Base-by-base conservation (phyloP, 805 yeast genomes). In the Candida ulmi region DNA sequence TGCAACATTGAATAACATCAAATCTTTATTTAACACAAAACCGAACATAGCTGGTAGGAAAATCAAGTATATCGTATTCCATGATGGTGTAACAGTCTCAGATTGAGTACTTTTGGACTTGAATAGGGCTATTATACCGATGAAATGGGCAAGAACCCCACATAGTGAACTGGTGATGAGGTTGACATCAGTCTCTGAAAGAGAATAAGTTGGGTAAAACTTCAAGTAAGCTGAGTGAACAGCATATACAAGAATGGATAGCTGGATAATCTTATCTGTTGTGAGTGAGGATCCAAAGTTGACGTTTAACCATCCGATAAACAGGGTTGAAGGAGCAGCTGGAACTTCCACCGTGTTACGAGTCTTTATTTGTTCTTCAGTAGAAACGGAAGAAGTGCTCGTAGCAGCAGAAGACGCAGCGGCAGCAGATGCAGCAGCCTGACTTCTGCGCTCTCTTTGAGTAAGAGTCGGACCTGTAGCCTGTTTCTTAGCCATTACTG, bases 61-160 rank as follows among this genome's bases (percentile, higher is more conserved):
- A 5, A 62, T 39, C 30, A 61, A 30, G 41, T 65, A 65, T 4
- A 63, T 30, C 3, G 58, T 48, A 37, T 65, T 64, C 55, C 63
- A 66, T 12, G 53, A 50, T 1, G 65, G 65, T 18, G 59, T 23
- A 12, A 30, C 36, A 5, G 19, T 39, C 8, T 25, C 40, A 18
- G 33, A 31, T 17, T 34, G 45, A 7, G 23, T 30, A 1, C 36
- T 18, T 36, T 40, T 41, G 17, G 43, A 51, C 43, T 42, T 46
- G 36, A 33, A 46, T 15, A 48, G 38, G 17, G 45, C 47, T 13
- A 52, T 47, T 8, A 51, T 40, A 19, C 56, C 53, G 30, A 53
- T 42, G 1, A 54, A 33, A 16, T 54, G 39, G 2, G 56, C 55
- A 1, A 55, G 33, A 3, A 55, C 18, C n/a, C 51, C 57, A 46